Conservation (phyloP, 2,329 filamentous ascomycete species). For the Fusarium drepaniforme region DNA sequence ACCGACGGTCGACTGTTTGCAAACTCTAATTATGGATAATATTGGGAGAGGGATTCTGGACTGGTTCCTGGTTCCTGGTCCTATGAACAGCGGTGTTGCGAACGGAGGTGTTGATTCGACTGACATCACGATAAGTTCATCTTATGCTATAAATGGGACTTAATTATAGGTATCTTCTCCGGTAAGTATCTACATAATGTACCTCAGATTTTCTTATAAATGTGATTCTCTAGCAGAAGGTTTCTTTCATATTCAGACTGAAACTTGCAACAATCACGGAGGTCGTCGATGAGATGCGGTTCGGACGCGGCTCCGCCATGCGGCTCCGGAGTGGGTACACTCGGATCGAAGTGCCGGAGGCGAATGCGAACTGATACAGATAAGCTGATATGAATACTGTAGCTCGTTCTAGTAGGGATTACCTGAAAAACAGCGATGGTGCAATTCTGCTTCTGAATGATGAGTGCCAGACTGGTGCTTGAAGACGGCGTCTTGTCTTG, state of each 20-base stretch:
- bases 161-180: no score
- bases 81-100: no score
- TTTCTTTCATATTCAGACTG: no score
- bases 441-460: not conserved
- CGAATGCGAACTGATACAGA: not conserved
- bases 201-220: no score
- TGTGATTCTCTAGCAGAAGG: no score
- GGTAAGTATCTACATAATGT: no score
- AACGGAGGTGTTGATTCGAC: no score
- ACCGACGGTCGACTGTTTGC: not conserved
- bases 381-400: not conserved
- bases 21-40: not conserved
- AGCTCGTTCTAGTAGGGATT: not conserved
- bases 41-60: not conserved
- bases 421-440: not conserved
- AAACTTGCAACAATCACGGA: no score
- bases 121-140: no score
- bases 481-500: not conserved
- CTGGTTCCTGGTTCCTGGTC: no score
- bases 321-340: conserved; percentile 22
- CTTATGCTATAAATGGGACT: no score
- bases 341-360: not conserved
- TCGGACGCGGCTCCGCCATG: conserved; percentile 17
- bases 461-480: not conserved
- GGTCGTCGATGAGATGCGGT: not conserved